Evolutionary conservation across 208 protist genomes (phyloP).

Genomic region (Porcisia hertigi): DNA sequence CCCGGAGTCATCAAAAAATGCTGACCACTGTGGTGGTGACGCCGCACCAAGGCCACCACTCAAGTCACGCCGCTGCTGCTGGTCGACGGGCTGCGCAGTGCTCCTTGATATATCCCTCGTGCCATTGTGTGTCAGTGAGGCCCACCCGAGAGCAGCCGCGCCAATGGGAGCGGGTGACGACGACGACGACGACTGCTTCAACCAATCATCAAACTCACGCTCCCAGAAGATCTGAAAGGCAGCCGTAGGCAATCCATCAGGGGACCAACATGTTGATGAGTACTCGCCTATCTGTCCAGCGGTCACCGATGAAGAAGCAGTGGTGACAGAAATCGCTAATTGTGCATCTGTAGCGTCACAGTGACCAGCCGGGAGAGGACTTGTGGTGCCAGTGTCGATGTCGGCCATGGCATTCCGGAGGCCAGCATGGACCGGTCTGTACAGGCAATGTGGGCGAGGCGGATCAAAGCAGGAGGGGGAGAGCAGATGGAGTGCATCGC

Average conservation of each 20-base stretch:
- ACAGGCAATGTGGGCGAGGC: constrained; percentile 4
- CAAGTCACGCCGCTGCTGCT: background rate
- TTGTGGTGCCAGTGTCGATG: background rate
- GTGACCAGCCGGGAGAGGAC: background rate
- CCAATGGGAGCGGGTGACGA: background rate
- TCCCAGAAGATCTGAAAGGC: constrained; percentile 26
- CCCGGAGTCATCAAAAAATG: background rate
- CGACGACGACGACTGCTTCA: background rate
- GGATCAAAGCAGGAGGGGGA: constrained; percentile 1
- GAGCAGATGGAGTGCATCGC: background rate
- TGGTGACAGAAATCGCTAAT: background rate
- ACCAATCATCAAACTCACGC: constrained; percentile 12
- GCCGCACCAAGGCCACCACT: background rate
- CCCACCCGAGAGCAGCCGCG: constrained; percentile 1
- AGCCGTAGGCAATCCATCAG: constrained; percentile 11
- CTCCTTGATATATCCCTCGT: background rate
- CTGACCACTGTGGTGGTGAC: background rate
- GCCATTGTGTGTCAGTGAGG: background rate
- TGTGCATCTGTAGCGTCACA: background rate
- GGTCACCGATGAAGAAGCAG: background rate
- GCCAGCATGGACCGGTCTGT: background rate
- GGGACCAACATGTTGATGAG: constrained; percentile 2
- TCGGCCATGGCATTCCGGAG: background rate
- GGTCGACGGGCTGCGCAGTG: background rate
- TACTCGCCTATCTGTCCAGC: background rate